These are phyloP conservation scores for Arachnopeziza araneosa DNA, from an alignment of 2,329 filamentous ascomycete genomes.

Conservation along the genomic window DNA sequence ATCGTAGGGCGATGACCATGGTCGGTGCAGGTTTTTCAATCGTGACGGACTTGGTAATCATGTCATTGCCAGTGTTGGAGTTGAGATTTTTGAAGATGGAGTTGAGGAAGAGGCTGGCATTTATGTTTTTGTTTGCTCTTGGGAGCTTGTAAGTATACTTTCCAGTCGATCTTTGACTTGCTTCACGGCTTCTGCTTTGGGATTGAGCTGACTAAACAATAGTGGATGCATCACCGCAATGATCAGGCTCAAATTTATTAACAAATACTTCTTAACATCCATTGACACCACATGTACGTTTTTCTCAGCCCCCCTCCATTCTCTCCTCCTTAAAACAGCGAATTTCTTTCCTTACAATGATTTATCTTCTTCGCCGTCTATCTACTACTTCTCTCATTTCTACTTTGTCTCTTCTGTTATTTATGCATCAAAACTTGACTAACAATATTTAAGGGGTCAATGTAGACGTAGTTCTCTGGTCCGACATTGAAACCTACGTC, in stretches of 20 bases:
- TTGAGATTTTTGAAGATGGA: constrained; percentile 21
- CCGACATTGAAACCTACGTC: constrained; percentile 29
- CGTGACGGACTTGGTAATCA: neutral
- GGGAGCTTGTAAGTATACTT: constrained; percentile 36
- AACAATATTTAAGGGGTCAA: constrained; percentile 17
- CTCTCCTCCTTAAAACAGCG: too few species aligned
- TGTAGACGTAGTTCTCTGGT: constrained; percentile 32
- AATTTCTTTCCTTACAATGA: too few species aligned
- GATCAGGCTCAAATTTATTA: constrained; percentile 58
- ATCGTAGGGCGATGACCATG: neutral
- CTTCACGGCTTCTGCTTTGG: neutral
- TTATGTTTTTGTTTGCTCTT: constrained; percentile 62
- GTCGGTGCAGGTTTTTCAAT: neutral
- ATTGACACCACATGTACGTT: constrained; percentile 19
- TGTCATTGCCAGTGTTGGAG: neutral
- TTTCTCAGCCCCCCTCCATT: neutral
- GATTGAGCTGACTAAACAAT: neutral
- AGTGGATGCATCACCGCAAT: constrained; percentile 48
- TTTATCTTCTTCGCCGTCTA: neutral
- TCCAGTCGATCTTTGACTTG: too few species aligned
- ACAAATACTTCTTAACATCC: constrained; percentile 11
- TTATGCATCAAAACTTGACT: neutral
- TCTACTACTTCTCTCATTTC: neutral
- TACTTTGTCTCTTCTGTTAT: too few species aligned
- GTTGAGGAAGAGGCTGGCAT: constrained; percentile 58